Base-by-base conservation (phyloP, 2,329 filamentous ascomycete genomes). In the Penicillium sp. region DNA sequence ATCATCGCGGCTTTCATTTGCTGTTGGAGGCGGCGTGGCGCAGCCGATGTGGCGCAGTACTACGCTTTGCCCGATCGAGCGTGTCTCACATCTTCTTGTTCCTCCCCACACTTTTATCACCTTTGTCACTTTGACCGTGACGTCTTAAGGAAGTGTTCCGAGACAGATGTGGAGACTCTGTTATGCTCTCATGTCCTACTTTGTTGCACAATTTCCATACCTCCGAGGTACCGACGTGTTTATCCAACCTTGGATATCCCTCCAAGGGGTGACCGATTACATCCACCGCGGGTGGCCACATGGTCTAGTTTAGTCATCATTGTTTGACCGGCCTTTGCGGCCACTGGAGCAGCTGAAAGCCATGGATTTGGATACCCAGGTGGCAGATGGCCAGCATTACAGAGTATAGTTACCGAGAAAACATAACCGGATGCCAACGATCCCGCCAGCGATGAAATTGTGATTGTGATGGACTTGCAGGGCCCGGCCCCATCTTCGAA, bases 1-100 rank as follows among this genome's bases (percentile, higher is more conserved):
- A 63, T 62, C 58, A 57, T 58, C 40, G 50, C 34, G 41, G 52
- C 55, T 59, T 51, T 61, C 49, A 62, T 59, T 59, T 55, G 60
- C 44, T 54, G 42, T 45, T 29, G 9, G 38, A 27, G 21, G 23
- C 16, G 23, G 9, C 21, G 59, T 61, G 55, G 56, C 55, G 39
- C 50, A 55, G 48, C n/a, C 39, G 32, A 27, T 48, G 52, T 56
- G 53, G 52, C 58, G 51, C 54, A 60, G 56, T 34, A 23, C 5
- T 31, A 32, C 32, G 15, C 52, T 45, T 51, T 46, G 31, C 52
- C 54, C 16, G 15, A 35, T 37, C 38, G 18, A 29, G 32, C 37
- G 32, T 40, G 47, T 52, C 45, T 48, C 42, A 49, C n/a, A 29
- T 41, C 27, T 23, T 46, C 25, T 15, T 39, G 12, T 37, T 35